A percentile compares a stretch with the other conserved stretches of the same genome.
phyloP scores from a whole-genome alignment of 306 rosid genomes.

The Astragalus glycyphyllos region DNA sequence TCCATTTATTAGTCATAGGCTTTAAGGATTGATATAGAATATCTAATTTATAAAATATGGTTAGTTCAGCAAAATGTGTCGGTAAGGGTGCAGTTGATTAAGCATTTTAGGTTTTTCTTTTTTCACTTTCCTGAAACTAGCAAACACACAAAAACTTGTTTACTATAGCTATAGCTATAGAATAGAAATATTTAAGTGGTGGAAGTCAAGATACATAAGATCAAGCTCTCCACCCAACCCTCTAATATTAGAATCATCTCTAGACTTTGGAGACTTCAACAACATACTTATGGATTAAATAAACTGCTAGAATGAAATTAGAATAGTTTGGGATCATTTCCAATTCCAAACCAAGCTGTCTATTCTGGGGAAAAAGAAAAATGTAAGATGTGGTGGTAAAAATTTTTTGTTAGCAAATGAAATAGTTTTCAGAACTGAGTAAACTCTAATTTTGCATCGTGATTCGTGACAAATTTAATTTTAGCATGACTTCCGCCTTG shows the following conservation, averaged over 20 bases:
- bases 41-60: neutral
- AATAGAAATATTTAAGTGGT: slow-evolving; percentile 11
- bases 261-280: slow-evolving; percentile 28
- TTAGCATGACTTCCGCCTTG: neutral
- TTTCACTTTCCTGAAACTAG: neutral
- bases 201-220: neutral
- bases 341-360: neutral
- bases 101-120: slow-evolving; percentile 7
- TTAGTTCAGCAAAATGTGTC: slow-evolving; percentile 9
- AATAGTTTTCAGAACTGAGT: neutral
- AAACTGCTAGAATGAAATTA: slow-evolving; percentile 10
- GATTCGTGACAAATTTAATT: slow-evolving; percentile 14
- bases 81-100: slow-evolving; percentile 1
- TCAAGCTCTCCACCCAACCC: neutral
- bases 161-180: slow-evolving; percentile 12
- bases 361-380: neutral
- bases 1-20: slow-evolving; percentile 12
- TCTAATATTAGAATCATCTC: neutral
- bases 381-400: neutral
- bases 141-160: slow-evolving; percentile 2
- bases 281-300: neutral
- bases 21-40: slow-evolving; percentile 23
- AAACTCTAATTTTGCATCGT: slow-evolving; percentile 3
- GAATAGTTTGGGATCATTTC: slow-evolving; percentile 15
- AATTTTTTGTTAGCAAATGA: neutral